Evolutionary conservation across 2,329 filamentous ascomycete species (phyloP).

Genomic region (Trichoderma sp.): DNA sequence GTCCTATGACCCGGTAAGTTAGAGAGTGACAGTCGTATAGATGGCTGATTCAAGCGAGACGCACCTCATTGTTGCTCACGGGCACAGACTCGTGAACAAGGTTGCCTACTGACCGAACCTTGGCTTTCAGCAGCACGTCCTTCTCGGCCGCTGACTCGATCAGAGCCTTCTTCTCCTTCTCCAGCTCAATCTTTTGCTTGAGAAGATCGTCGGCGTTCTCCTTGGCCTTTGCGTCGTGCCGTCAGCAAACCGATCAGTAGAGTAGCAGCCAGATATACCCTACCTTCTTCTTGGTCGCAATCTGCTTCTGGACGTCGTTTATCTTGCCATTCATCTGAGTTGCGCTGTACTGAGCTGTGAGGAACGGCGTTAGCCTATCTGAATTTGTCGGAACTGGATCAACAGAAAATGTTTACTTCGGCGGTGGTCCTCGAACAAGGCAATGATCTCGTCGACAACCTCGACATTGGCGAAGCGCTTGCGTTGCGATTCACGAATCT

Average conservation of each 20-base stretch:
- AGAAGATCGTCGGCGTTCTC: constrained; percentile 81
- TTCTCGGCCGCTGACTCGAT: constrained; percentile 74
- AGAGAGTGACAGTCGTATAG: not conserved
- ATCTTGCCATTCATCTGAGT: constrained; percentile 81
- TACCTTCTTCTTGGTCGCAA: constrained; percentile 87
- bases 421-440: constrained; percentile 80
- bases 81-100: constrained; percentile 82
- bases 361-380: not conserved
- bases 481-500: constrained; percentile 87
- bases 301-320: constrained; percentile 86
- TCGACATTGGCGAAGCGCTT: constrained; percentile 77
- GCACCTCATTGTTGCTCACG: constrained; percentile 74
- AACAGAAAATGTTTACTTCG: constrained; percentile 53
- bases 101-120: constrained; percentile 73
- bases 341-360: constrained; percentile 65
- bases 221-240: constrained; percentile 57
- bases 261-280: not conserved
- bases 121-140: constrained; percentile 68
- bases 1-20: constrained; percentile 47
- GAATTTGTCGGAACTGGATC: not conserved
- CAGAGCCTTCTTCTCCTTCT: constrained; percentile 77
- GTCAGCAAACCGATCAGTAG: not conserved
- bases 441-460: constrained; percentile 86
- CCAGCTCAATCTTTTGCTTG: constrained; percentile 71
- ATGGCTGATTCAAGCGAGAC: not conserved